Evolutionary conservation across 768 basidiomycete species (phyloP), one percentile per base, ranked within the genome.

Genomic region (Rhizopogon rudus): DNA sequence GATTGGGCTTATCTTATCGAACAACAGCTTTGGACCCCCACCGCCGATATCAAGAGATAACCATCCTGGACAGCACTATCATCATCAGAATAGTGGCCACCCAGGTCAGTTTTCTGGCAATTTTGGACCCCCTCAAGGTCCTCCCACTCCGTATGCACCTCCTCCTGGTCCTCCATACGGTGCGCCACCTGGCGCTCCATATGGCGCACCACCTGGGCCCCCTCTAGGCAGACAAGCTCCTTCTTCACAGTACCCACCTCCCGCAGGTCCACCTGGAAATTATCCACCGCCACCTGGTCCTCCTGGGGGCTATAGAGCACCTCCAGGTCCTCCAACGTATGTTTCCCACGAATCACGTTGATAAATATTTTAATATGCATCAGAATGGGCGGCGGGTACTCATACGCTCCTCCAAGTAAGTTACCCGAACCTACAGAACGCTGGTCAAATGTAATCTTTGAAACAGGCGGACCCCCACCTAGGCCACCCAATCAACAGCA

Each of bases 401-500:
- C 25, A n/a, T 52, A 58, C 43, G 1, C 53, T 37, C 40, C 57
- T 40, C 56, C 37, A 33, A 33, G 60, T 60, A 37, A n/a, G 54
- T 53, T 13, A 29, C 16, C 29, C 16, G 7, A 28, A 20, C n/a
- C 13, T 51, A n/a, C 22, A 17, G 22, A 17, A 22, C 8, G 3
- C 9, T 25, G 16, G 9, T 40, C 8, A 25, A n/a, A 29, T 41
- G 10, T 35, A 31, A 29, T 51, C 0, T 29, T 17, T 40, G 16
- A 31, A 14, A 52, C 37, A 61, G 60, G 39, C 40, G 75, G 76
- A 0, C 75, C 78, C 35, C 81, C 83, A 44, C 76, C 73, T 7
- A 74, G 68, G 64, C 85, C 86, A 13, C 84, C 86, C 1, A 61
- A 73, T 4, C 73, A 79, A 42, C 70, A 78, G 29, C 89, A 91